Conservation (phyloP, 495 filamentous ascomycete species). For the Neurospora intermedia region DNA sequence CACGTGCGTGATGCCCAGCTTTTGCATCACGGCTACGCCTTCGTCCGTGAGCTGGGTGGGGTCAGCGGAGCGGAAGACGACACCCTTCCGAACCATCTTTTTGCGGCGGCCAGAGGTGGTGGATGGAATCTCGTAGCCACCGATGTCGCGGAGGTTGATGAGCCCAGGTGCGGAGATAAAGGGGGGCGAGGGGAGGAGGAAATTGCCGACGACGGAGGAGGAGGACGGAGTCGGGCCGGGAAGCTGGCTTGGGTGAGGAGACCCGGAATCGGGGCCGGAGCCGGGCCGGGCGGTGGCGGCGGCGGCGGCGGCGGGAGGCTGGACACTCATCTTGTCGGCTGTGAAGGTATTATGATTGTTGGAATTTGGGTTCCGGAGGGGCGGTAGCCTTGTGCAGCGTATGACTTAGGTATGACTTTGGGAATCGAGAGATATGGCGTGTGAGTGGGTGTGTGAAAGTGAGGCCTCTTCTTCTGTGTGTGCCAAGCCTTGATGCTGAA, state of each 20-base stretch:
- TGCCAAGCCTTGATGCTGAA: neutral
- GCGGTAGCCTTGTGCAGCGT: too few species aligned
- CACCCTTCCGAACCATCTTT: conserved; percentile 31
- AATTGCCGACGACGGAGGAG: neutral
- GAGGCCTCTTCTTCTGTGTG: neutral
- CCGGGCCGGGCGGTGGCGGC: neutral
- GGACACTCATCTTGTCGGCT: neutral
- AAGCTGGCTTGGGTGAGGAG: neutral
- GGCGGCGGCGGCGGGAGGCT: neutral
- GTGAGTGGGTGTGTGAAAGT: neutral
- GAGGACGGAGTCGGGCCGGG: neutral
- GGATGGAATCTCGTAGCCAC: conserved; percentile 35
- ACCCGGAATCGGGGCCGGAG: neutral
- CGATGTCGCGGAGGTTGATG: conserved; percentile 50
- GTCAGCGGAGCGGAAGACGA: conserved; percentile 50
- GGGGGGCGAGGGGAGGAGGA: conserved; percentile 31
- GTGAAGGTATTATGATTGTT: neutral
- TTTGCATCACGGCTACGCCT: conserved; percentile 40
- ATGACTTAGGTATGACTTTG: neutral
- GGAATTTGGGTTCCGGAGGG: neutral
- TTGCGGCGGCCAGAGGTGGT: conserved; percentile 4
- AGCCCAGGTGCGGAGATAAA: conserved; percentile 43
- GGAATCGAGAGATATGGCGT: neutral
- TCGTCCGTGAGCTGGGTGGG: conserved; percentile 39
- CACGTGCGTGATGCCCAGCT: conserved; percentile 47